Conservation (phyloP, 305 asterid genomes). For the Striga hermonthica region DNA sequence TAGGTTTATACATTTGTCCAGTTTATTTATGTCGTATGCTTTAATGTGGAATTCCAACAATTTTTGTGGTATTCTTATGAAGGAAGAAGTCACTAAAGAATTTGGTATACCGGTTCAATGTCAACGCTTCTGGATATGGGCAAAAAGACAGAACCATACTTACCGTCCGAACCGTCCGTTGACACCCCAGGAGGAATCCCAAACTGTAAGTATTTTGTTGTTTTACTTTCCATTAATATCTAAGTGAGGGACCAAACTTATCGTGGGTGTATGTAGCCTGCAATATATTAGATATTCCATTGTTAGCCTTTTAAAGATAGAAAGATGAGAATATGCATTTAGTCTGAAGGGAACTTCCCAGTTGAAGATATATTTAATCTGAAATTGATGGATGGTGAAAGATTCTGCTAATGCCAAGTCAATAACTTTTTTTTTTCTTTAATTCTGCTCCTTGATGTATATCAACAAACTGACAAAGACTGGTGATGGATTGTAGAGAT, state of each 20-base stretch:
- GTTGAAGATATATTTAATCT: not conserved
- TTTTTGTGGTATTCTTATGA: slow-evolving; percentile 27
- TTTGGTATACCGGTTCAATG: slow-evolving; percentile 69
- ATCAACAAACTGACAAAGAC: not conserved
- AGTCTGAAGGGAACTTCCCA: not conserved
- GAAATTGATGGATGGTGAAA: not conserved
- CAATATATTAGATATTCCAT: not conserved
- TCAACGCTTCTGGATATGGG: slow-evolving; percentile 88
- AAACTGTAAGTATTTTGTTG: slow-evolving; percentile 43
- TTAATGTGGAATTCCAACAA: not conserved
- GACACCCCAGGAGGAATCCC: slow-evolving; percentile 70
- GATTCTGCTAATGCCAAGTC: not conserved
- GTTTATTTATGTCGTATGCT: slow-evolving; percentile 4
- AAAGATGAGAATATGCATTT: slow-evolving; percentile 5
- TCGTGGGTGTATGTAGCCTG: slow-evolving; percentile 5
- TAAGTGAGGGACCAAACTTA: slow-evolving; percentile 10
- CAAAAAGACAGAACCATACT: slow-evolving; percentile 78
- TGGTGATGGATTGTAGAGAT: slow-evolving; percentile 9
- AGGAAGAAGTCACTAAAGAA: slow-evolving; percentile 78
- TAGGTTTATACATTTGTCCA: not conserved
- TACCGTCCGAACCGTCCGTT: slow-evolving; percentile 77
- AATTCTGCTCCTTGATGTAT: not conserved
- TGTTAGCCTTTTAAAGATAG: slow-evolving; percentile 2
- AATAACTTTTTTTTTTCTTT: not conserved
- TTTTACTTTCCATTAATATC: slow-evolving; percentile 16